These are phyloP conservation scores for Hymenoscyphus fructigenus DNA, from an alignment of 2,329 filamentous ascomycete species.

Conservation along the genomic window DNA sequence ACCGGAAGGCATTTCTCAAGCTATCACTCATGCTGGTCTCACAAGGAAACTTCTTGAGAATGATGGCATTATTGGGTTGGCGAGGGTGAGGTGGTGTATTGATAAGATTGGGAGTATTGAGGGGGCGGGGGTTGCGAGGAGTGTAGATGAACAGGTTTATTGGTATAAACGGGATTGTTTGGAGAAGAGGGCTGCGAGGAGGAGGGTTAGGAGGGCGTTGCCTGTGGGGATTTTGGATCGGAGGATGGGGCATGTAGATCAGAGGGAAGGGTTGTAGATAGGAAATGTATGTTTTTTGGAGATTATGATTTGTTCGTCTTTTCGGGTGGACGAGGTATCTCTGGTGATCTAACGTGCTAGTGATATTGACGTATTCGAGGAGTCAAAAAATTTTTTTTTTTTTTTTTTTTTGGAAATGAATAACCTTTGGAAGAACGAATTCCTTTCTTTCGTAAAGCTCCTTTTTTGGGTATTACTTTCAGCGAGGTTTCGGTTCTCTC, in stretches of 20 bases:
- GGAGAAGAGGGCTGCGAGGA: not conserved
- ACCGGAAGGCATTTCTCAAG: slow-evolving; percentile 24
- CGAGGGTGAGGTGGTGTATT: slow-evolving; percentile 29
- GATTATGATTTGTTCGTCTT: no score
- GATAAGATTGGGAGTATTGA: slow-evolving; percentile 25
- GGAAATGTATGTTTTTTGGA: no score
- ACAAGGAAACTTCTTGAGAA: slow-evolving; percentile 23
- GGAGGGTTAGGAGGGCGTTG: not conserved
- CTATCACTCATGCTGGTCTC: slow-evolving; percentile 27
- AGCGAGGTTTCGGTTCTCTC: no score
- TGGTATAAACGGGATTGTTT: slow-evolving; percentile 12
- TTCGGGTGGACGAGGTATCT: no score
- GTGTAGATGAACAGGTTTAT: slow-evolving; percentile 22
- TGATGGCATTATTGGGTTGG: slow-evolving; percentile 21
- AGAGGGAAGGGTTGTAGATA: not conserved
- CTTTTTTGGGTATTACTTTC: no score
- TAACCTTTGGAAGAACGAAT: no score
- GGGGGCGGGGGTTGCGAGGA: slow-evolving; percentile 29
- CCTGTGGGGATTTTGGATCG: not conserved
- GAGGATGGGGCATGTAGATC: not conserved
- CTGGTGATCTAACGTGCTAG: no score
- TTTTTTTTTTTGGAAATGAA: no score
- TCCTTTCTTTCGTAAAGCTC: no score
- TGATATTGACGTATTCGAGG: no score
- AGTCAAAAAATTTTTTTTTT: no score